A percentile compares a stretch with the other conserved stretches of the same genome.
These are phyloP conservation scores for Irpex sp. DNA, from an alignment of 1,284 basidiomycete species.

Conservation along the genomic window DNA sequence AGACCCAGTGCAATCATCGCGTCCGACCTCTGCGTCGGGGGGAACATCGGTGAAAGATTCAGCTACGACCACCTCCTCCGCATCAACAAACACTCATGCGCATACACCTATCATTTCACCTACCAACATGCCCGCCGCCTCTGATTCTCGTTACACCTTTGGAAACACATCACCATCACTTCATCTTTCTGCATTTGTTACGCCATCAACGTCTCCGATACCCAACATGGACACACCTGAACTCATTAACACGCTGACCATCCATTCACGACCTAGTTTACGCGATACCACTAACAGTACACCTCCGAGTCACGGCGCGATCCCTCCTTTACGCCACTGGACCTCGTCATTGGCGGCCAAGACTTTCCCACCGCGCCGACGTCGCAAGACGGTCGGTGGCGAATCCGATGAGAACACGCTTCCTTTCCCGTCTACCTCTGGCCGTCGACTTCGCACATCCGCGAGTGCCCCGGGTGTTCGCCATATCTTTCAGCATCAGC, in stretches of 20 bases:
- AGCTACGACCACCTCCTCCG: constrained; percentile 22
- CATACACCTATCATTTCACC: constrained; percentile 20
- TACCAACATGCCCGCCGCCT: constrained; percentile 17
- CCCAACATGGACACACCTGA: constrained; percentile 50
- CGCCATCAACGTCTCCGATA: constrained; percentile 35
- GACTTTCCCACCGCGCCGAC: constrained; percentile 22
- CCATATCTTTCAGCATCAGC: constrained; percentile 12
- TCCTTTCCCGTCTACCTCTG: constrained; percentile 8
- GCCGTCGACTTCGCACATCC: constrained; percentile 20
- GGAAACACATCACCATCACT: constrained; percentile 32
- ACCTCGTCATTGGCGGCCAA: constrained; percentile 10
- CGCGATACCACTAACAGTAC: constrained; percentile 12
- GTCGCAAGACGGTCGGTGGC: constrained; percentile 13
- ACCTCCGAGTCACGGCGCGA: neutral
- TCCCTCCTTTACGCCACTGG: constrained; percentile 11
- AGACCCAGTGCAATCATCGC: constrained; percentile 3
- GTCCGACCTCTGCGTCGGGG: constrained; percentile 16
- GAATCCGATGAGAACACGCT: constrained; percentile 8
- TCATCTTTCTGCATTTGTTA: constrained; percentile 21
- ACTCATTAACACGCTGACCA: constrained; percentile 26
- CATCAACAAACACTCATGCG: constrained; percentile 22
- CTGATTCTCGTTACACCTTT: constrained; percentile 34
- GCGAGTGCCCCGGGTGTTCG: constrained; percentile 24
- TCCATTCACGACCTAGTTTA: constrained; percentile 12
- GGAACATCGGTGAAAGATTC: constrained; percentile 15